These are phyloP conservation scores for Cetraspora pellucida DNA, from an alignment of 192 early-diverging fungal species.

Conservation along the genomic window DNA sequence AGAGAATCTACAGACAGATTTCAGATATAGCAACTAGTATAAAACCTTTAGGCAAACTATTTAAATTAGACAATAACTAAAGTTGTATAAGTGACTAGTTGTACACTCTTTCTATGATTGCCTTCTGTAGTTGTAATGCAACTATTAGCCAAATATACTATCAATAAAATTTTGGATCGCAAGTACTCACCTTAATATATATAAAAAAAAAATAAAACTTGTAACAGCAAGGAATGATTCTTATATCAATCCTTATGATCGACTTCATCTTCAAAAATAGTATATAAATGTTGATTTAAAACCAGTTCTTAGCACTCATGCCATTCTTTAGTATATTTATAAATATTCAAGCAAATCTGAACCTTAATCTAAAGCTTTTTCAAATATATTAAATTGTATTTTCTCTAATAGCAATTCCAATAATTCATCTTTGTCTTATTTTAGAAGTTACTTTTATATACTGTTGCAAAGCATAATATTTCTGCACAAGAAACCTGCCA, in stretches of 20 bases:
- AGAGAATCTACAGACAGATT: no score
- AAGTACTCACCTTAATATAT: no score
- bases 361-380: background rate
- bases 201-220: no score
- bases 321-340: background rate
- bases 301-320: background rate
- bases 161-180: no score
- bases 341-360: background rate
- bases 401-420: background rate
- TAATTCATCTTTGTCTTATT: background rate
- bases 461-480: background rate
- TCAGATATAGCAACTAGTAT: no score
- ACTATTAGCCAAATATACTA: no score
- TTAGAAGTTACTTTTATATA: background rate
- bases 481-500: constrained; percentile 9
- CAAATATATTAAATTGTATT: background rate
- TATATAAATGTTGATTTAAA: background rate
- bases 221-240: background rate
- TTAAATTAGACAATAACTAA: no score
- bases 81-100: no score
- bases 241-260: background rate
- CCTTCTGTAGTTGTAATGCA: no score
- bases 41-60: no score
- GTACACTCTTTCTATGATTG: no score
- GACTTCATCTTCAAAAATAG: background rate